phyloP scores from a whole-genome alignment of 495 filamentous ascomycete genomes.

The Pseudoneurospora amorphoporcata region DNA sequence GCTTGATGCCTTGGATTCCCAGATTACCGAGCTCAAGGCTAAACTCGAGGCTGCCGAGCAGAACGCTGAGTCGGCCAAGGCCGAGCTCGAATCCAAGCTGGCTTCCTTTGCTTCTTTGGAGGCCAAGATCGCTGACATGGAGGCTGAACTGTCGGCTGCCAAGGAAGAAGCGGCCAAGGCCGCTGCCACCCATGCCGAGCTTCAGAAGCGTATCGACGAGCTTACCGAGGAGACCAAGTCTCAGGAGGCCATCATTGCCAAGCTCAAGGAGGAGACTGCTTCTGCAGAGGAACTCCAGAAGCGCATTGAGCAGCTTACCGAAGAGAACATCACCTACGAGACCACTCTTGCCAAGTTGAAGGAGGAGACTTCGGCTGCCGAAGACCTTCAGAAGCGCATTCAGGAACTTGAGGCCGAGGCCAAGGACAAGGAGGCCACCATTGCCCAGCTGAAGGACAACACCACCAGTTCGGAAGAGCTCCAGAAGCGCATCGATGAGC shows the following conservation, averaged over 20 bases:
- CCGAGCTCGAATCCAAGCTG: constrained; percentile 24
- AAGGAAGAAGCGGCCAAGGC: constrained; percentile 28
- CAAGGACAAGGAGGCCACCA: constrained; percentile 25
- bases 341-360: constrained; percentile 34
- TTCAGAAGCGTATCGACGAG: constrained; percentile 31
- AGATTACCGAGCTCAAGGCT: constrained; percentile 32
- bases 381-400: constrained; percentile 28
- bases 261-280: constrained; percentile 37
- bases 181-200: constrained; percentile 27
- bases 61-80: constrained; percentile 28
- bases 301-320: constrained; percentile 27
- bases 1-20: constrained; percentile 28
- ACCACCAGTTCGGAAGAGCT: constrained; percentile 29
- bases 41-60: constrained; percentile 25
- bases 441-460: constrained; percentile 32
- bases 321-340: constrained; percentile 32
- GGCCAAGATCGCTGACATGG: constrained; percentile 25
- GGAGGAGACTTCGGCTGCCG: constrained; percentile 31
- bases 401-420: constrained; percentile 31
- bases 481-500: constrained; percentile 19
- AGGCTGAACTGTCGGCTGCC: constrained; percentile 26
- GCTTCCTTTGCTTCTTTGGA: constrained; percentile 25
- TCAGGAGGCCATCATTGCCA: constrained; percentile 32
- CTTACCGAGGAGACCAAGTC: constrained; percentile 29
- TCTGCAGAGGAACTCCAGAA: constrained; percentile 30